These are phyloP conservation scores for Cyanodermella asteris DNA, from an alignment of 2,329 filamentous ascomycete genomes.

Conservation along the genomic window DNA sequence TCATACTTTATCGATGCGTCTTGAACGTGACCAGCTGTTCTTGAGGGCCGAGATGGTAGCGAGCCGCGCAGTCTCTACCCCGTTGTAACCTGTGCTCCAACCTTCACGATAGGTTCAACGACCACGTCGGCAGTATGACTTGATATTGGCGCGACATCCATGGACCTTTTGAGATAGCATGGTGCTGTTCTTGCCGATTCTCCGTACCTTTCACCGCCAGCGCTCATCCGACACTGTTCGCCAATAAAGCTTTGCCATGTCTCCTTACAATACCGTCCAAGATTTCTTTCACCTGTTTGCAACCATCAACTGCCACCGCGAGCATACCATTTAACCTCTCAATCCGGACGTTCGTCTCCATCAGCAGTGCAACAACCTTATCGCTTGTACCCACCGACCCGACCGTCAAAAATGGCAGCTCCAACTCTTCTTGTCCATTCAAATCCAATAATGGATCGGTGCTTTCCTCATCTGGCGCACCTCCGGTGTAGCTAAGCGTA, in stretches of 20 bases:
- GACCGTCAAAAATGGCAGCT: conserved; percentile 73
- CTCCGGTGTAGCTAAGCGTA: conserved; percentile 30
- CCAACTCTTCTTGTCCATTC: conserved; percentile 61
- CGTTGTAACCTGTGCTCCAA: too few species aligned
- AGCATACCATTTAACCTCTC: conserved; percentile 75
- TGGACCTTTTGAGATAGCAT: too few species aligned
- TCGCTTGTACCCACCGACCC: conserved; percentile 56
- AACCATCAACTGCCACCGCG: conserved; percentile 77
- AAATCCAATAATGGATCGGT: conserved; percentile 64
- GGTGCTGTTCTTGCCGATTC: too few species aligned
- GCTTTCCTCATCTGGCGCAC: conserved; percentile 34
- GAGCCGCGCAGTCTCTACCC: too few species aligned
- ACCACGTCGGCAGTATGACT: too few species aligned
- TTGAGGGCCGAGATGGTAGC: too few species aligned
- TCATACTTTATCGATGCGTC: too few species aligned
- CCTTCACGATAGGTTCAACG: too few species aligned
- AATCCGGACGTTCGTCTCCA: conserved; percentile 76
- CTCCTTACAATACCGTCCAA: conserved; percentile 60
- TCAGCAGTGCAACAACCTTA: conserved; percentile 55
- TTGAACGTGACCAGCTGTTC: too few species aligned
- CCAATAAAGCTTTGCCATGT: conserved; percentile 43
- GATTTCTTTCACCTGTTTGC: conserved; percentile 61
- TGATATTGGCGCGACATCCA: too few species aligned
- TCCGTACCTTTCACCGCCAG: too few species aligned
- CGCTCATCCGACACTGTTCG: conserved; percentile 23